These are phyloP conservation scores for Fusarium tanahbumbuense DNA, from an alignment of 2,329 filamentous ascomycete genomes.

Conservation along the genomic window DNA sequence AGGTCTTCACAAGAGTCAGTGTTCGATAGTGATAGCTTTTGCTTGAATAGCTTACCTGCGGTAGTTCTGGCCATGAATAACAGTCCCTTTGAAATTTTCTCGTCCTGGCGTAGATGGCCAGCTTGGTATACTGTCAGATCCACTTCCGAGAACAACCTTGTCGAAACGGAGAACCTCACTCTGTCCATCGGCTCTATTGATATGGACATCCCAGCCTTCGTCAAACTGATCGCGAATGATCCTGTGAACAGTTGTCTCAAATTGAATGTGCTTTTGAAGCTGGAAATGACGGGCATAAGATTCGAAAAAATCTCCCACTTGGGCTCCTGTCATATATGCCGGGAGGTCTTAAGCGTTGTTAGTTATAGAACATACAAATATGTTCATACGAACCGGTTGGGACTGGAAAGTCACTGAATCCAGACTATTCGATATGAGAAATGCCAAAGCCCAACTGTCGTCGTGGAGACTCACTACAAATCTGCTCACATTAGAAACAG, in stretches of 20 bases:
- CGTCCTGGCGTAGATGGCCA: constrained; percentile 6
- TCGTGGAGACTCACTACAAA: too few relatives aligned
- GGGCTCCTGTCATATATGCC: too few relatives aligned
- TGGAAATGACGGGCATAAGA: constrained; percentile 5
- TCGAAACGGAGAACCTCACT: neutral
- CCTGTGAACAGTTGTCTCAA: constrained; percentile 6
- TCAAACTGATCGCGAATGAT: neutral
- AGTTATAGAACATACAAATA: too few relatives aligned
- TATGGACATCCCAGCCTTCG: constrained; percentile 4
- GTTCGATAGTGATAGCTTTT: too few relatives aligned
- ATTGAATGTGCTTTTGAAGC: constrained; percentile 1
- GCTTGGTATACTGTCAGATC: constrained; percentile 6
- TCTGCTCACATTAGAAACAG: too few relatives aligned
- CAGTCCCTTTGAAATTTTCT: constrained; percentile 5
- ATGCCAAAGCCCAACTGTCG: too few relatives aligned
- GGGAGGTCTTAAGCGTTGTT: too few relatives aligned
- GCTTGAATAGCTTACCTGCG: too few relatives aligned
- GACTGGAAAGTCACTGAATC: too few relatives aligned
- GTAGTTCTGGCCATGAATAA: neutral
- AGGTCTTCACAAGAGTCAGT: neutral
- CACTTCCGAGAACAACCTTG: constrained; percentile 14
- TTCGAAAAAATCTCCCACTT: too few relatives aligned
- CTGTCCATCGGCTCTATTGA: neutral
- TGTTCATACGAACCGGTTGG: too few relatives aligned
- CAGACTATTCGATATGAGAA: too few relatives aligned